These are phyloP conservation scores for Colletotrichum sp. DNA, from an alignment of 2,329 filamentous ascomycete genomes.

Conservation along the genomic window DNA sequence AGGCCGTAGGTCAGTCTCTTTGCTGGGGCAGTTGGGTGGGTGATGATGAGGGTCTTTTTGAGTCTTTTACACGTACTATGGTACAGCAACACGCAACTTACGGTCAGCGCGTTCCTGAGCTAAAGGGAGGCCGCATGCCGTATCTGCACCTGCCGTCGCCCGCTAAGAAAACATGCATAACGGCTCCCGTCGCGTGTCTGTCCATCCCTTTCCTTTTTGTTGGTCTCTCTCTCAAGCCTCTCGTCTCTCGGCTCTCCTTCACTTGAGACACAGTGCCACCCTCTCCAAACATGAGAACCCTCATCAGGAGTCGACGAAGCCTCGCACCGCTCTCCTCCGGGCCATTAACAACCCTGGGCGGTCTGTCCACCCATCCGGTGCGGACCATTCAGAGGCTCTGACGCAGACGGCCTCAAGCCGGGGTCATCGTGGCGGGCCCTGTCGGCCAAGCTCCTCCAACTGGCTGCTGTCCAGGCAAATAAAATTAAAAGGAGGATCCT, in stretches of 20 bases:
- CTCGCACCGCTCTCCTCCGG: not conserved
- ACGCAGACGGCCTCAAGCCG: not conserved
- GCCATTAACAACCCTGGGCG: not conserved
- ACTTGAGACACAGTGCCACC: slow-evolving; percentile 16
- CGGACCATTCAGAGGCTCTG: not conserved
- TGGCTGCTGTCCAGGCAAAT: slow-evolving; percentile 9
- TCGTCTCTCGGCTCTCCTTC: not conserved
- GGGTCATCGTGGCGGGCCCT: slow-evolving; percentile 8
- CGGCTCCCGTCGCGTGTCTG: not conserved
- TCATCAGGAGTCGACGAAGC: not conserved
- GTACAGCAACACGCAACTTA: not conserved
- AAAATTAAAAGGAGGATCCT: slow-evolving; percentile 23
- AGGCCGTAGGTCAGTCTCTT: not conserved
- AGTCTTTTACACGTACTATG: not conserved
- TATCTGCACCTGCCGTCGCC: not conserved
- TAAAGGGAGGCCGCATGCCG: not conserved
- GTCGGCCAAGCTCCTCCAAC: not conserved
- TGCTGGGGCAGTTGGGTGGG: not conserved
- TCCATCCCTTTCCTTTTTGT: not conserved
- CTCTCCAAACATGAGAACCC: slow-evolving; percentile 4
- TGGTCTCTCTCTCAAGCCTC: not conserved
- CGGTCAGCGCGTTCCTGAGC: not conserved
- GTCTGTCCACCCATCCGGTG: not conserved
- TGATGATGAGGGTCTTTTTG: not conserved
- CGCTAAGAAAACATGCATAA: slow-evolving; percentile 1